Base-by-base conservation (phyloP, 164 flowering plant species). In the Litsea cubeba region DNA sequence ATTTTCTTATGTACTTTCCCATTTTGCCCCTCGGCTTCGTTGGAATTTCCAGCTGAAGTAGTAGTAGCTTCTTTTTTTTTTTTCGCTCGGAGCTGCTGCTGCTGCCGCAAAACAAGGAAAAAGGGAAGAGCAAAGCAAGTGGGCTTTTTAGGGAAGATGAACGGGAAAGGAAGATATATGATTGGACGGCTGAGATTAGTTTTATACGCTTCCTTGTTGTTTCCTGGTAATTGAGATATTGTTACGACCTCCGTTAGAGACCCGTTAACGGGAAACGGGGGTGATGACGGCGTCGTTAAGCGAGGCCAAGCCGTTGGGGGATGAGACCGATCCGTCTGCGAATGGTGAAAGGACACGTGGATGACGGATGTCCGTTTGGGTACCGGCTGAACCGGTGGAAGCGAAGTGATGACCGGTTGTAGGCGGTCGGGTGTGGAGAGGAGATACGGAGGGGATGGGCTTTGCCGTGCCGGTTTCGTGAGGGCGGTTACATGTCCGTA, bases 181-280 rank as follows among this genome's bases (percentile, higher is more conserved):
- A 22, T 78, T 74, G 75, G 69, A 81, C 84, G 85, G 81, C 60
- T 66, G 10, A 50, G 81, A 79, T 81, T 51, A 66, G 25, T 49
- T 77, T 20, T 20, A 4, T 30, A 30, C 5, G 35, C 35, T 30
- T 5, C 35, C 35, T 30, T 5, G 35, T 30, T 0, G 0, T 30
- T 30, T 30, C 35, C 35, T 30, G 35, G 0, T 30, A 30, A 30
- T 30, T 4, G 35, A 30, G 76, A 49, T 50, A 68, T 68, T 60
- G 72, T 12, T 72, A 84, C 73, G 77, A 83, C 81, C 81, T 5
- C 65, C 50, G 69, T 82, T 83, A 84, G 82, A 81, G 84, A 82
- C 81, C 85, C 84, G 84, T 82, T 84, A 78, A 14, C 20, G 12
- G 12, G 66, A 50, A 32, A 12, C 14, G 18, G 57, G 25, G 28